Base-by-base conservation (phyloP, 169 alveolate genomes). In the Perkinsus olseni region DNA sequence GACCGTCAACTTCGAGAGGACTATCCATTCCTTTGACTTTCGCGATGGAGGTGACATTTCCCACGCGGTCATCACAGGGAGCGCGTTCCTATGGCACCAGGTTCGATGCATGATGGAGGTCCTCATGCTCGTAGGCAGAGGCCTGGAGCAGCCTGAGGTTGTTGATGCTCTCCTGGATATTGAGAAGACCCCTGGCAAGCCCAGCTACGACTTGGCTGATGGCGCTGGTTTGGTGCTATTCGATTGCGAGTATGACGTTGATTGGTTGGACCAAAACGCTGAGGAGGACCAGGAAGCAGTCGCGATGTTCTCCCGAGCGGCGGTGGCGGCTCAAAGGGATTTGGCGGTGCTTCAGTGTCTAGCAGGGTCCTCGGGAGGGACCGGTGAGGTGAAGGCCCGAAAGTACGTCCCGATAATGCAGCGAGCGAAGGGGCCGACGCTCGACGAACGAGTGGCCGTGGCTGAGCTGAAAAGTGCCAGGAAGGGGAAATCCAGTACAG, bases 31-130 rank as follows among this genome's bases (percentile, higher is more conserved):
- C 62, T 45, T 45, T 17, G 62, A 45, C 24, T 45, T 45, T 45
- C 24, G 24, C 62, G 62, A 6, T 45, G 62, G 62, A 10, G 62
- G 17, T 17, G 92, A 4, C 92, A 38, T 90, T 11, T 36, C 21
- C 45, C 50, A 90, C 31, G 96, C 96, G 39, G 91, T 94, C 45
- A 96, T 97, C 39, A 96, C 94, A 93, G 98, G 98, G 3, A 94
- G 96, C 11, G 97, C 98, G 20, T 97, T 97, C 94, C 93, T 97
- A 62, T 97, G 98, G 98, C 98, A 96, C 94, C 96, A 96, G 94
- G 97, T 97, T 31, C 94, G 98, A 94, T 95, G 96, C 93, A 97
- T 96, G 95, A 96, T 97, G 97, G 95, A 96, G 38, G 94, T 97
- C 38, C 95, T 97, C 91, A 96, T 97, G 94, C 96, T 95, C 91